Conservation (phyloP, 108 stramenopile species). For the Skeletonema tropicum region DNA sequence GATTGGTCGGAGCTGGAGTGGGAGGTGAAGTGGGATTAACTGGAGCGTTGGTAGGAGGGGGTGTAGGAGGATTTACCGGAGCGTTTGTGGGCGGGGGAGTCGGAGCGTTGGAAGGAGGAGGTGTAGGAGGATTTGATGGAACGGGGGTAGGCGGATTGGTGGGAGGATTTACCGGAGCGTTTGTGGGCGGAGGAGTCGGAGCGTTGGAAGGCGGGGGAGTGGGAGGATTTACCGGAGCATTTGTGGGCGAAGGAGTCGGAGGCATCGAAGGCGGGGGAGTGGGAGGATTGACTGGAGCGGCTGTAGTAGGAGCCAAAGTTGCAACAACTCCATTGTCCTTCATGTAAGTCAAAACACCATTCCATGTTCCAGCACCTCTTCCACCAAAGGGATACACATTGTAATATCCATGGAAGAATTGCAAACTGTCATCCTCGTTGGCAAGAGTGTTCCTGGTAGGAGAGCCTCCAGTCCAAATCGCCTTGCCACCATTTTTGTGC, state of each 20-base stretch:
- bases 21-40: no score
- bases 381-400: neutral
- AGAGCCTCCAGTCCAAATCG: neutral
- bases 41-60: neutral
- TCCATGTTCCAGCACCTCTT: neutral
- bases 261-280: no score
- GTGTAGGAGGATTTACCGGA: neutral
- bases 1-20: neutral
- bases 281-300: no score
- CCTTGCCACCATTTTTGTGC: neutral
- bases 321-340: neutral
- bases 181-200: no score
- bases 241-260: no score
- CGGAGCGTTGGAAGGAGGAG: neutral
- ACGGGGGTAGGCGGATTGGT: neutral
- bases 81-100: no score
- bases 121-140: neutral
- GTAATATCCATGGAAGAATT: neutral
- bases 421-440: conserved; percentile 2
- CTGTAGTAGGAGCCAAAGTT: neutral
- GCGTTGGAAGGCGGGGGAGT: no score
- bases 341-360: neutral
- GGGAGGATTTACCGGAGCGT: no score
- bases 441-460: neutral
- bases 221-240: no score